Evolutionary conservation across 2,329 filamentous ascomycete species (phyloP), one percentile per base, ranked within the genome.

Genomic region (Arachnomyces sp.): DNA sequence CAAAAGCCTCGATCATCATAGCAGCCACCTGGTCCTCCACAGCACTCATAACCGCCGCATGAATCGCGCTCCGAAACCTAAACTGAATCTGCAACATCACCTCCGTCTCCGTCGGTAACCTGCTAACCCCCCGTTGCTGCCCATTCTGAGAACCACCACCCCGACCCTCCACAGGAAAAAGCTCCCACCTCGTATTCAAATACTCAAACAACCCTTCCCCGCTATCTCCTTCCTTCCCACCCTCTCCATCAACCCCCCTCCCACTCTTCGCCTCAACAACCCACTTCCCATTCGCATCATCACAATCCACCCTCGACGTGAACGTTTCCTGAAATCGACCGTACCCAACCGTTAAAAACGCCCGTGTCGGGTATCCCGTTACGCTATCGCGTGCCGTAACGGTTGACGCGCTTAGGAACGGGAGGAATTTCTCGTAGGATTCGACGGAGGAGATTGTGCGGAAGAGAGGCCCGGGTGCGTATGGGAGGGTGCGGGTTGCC

Each of bases 1-100:
- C 89, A 68, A 98, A 98, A 1, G 92, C 90, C 61, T 86, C 81
- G 49, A 96, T 84, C 88, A 98, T 95, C 48, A 84, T 73, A 3
- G 79, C 80, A 1, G 87, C 90, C 47, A 95, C 80, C 65, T 86
- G 87, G 25, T 86, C 83, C 49, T 87, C 86, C 16, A 92, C 81
- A 28, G 85, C 82, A 29, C 80, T 75, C 59, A 89, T 92, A 57
- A 95, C 71, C 14, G 84, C 79, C 31, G 80, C 82, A 66, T 95
- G 93, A 42, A 95, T 61, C n/a, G 89, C 86, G 63, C 89, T 96
- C 52, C 78, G 74, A 60, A 98, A 95, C 61, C 82, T 78, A 60
- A 89, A 95, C 47, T 81, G 76, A 51, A 98, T 82, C 42, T 73
- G 71, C 51, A 98, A 66, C 51, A 77, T 73, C 11, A 96, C 86